phyloP scores from a whole-genome alignment of 75 land plant genomes.

The Isoetes taiwanensis region DNA sequence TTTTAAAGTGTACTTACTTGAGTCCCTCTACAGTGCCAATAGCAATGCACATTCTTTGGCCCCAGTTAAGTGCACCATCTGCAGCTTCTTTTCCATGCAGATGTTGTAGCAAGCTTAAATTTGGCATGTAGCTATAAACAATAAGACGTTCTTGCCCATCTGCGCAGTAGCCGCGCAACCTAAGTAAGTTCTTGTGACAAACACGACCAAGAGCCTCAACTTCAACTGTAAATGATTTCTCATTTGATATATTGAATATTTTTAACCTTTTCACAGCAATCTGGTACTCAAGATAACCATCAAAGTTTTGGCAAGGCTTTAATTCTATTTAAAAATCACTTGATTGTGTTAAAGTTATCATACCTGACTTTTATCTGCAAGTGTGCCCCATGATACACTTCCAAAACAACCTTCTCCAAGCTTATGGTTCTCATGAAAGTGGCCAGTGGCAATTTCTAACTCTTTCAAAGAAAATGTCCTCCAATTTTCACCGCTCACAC shows the following conservation, averaged over 20 bases:
- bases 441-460: not conserved
- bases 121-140: conserved; percentile 74
- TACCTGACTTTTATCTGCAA: not conserved
- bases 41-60: conserved; percentile 35
- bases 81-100: conserved; percentile 44
- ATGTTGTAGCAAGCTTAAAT: conserved; percentile 55
- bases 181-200: conserved; percentile 12
- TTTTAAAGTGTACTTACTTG: conserved; percentile 21
- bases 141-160: conserved; percentile 71
- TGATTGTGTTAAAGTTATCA: too few relatives aligned
- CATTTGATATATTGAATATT: not conserved
- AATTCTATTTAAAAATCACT: too few relatives aligned
- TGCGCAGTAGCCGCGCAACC: conserved; percentile 57
- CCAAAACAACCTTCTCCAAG: conserved; percentile 2
- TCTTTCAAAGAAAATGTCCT: not conserved
- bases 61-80: conserved; percentile 42
- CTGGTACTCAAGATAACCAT: not conserved
- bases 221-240: not conserved
- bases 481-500: too few relatives aligned
- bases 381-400: not conserved
- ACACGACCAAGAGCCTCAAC: not conserved
- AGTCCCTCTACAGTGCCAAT: conserved; percentile 76
- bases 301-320: not conserved
- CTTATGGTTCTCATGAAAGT: not conserved
- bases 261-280: conserved; percentile 2